These are phyloP conservation scores for Candida anglica DNA, from an alignment of 805 yeast species.

Conservation along the genomic window DNA sequence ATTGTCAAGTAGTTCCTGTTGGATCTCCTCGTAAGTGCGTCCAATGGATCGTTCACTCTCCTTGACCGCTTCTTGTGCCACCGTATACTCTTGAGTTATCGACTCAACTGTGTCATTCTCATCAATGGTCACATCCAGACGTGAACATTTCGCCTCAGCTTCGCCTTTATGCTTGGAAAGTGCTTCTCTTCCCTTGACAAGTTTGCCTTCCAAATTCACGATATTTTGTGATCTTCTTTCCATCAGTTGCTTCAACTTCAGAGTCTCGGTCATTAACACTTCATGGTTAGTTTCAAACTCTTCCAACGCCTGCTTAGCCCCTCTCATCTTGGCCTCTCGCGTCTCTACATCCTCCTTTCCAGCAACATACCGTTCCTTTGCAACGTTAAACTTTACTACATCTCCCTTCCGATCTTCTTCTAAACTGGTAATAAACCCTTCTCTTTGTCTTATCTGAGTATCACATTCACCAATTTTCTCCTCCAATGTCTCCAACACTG, in stretches of 20 bases:
- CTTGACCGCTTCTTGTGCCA: constrained; percentile 43
- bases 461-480: constrained; percentile 27
- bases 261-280: constrained; percentile 6
- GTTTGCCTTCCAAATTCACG: constrained; percentile 10
- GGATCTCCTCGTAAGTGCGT: constrained; percentile 52
- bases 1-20: constrained; percentile 41
- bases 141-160: constrained; percentile 41
- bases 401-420: constrained; percentile 16
- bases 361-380: constrained; percentile 12
- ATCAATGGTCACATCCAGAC: constrained; percentile 40
- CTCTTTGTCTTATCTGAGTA: constrained; percentile 20
- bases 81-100: constrained; percentile 46
- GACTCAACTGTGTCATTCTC: constrained; percentile 40
- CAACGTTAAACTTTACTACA: constrained; percentile 7
- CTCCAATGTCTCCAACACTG: constrained; percentile 34
- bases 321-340: constrained; percentile 10
- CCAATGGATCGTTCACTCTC: constrained; percentile 54
- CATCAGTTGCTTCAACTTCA: constrained; percentile 7
- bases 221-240: constrained; percentile 9
- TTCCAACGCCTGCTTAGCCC: constrained; percentile 10
- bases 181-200: constrained; percentile 10
- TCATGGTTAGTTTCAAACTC: constrained; percentile 14
- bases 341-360: constrained; percentile 10
- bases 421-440: constrained; percentile 26
- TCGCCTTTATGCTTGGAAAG: constrained; percentile 13